Conservation (phyloP, 139 green algal species). For the Tetradesmus lagerheimii region DNA sequence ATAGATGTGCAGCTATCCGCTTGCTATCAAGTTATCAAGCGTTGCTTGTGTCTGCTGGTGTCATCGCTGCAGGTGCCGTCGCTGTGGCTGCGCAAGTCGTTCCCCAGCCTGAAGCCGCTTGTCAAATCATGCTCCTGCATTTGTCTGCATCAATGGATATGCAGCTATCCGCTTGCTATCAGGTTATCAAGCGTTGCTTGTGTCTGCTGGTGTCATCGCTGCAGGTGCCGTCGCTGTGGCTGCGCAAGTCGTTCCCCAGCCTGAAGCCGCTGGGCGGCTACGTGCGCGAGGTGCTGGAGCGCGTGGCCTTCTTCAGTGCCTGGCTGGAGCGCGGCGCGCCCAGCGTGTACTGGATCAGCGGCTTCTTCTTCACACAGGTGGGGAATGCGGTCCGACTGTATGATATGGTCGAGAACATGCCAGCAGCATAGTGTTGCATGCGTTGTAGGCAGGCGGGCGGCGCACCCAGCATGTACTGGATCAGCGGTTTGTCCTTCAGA, state of each 20-base stretch:
- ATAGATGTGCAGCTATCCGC: too few relatives aligned
- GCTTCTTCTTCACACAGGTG: constrained; percentile 92
- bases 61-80: constrained; percentile 65
- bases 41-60: background rate
- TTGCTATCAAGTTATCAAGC: too few relatives aligned
- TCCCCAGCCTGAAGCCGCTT: constrained; percentile 85
- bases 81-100: constrained; percentile 79
- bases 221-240: constrained; percentile 80
- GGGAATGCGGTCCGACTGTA: too few relatives aligned
- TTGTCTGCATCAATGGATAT: too few relatives aligned
- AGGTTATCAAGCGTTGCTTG: too few relatives aligned
- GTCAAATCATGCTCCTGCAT: too few relatives aligned
- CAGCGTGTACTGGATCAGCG: constrained; percentile 82
- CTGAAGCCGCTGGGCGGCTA: constrained; percentile 85
- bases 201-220: background rate
- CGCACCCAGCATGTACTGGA: background rate
- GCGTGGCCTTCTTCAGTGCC: constrained; percentile 71
- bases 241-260: constrained; percentile 77
- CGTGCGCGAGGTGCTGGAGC: constrained; percentile 80
- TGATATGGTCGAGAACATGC: too few relatives aligned
- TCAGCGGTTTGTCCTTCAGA: background rate
- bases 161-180: too few relatives aligned
- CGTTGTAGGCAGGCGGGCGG: background rate
- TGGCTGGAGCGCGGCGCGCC: constrained; percentile 81
- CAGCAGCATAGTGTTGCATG: constrained; percentile 47